These are phyloP conservation scores for Saprolegnia parasitica DNA, from an alignment of 352 stramenopile species.

Conservation along the genomic window DNA sequence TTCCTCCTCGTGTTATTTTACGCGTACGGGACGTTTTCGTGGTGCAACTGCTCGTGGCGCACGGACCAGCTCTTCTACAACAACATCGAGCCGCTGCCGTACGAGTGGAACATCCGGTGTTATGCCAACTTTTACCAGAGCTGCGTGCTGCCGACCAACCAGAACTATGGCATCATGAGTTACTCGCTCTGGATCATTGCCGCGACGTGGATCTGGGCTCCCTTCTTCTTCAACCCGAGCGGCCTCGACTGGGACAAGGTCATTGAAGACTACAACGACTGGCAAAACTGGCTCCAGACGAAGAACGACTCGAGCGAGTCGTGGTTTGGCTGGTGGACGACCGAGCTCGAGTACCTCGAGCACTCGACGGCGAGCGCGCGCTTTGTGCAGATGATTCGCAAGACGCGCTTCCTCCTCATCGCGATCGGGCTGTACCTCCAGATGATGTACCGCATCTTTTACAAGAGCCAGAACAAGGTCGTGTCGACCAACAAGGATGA, in stretches of 20 bases:
- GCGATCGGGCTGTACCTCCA: constrained; percentile 37
- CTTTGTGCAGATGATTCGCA: constrained; percentile 25
- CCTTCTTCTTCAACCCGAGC: constrained; percentile 94
- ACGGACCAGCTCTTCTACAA: constrained; percentile 69
- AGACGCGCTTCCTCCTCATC: constrained; percentile 27
- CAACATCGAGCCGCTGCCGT: constrained; percentile 59
- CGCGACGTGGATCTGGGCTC: constrained; percentile 79
- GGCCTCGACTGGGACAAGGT: constrained; percentile 88
- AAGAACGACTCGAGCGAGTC: constrained; percentile 30
- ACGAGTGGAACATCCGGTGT: constrained; percentile 72
- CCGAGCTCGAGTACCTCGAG: constrained; percentile 29
- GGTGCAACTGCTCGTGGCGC: constrained; percentile 84
- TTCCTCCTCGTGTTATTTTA: constrained; percentile 77
- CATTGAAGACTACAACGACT: constrained; percentile 31
- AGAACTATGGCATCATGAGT: constrained; percentile 97
- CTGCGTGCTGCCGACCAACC: constrained; percentile 91
- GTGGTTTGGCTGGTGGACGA: constrained; percentile 31
- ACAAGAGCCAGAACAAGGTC: constrained; percentile 48
- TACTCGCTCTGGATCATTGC: constrained; percentile 97
- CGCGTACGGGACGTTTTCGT: constrained; percentile 92
- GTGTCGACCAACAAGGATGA: constrained; percentile 43
- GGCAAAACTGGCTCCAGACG: constrained; percentile 30
- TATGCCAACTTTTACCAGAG: constrained; percentile 81
- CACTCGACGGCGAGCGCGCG: constrained; percentile 20
- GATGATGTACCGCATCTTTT: constrained; percentile 69